Base-by-base conservation (phyloP, 2,329 filamentous ascomycete genomes). In the Nemania sp. region DNA sequence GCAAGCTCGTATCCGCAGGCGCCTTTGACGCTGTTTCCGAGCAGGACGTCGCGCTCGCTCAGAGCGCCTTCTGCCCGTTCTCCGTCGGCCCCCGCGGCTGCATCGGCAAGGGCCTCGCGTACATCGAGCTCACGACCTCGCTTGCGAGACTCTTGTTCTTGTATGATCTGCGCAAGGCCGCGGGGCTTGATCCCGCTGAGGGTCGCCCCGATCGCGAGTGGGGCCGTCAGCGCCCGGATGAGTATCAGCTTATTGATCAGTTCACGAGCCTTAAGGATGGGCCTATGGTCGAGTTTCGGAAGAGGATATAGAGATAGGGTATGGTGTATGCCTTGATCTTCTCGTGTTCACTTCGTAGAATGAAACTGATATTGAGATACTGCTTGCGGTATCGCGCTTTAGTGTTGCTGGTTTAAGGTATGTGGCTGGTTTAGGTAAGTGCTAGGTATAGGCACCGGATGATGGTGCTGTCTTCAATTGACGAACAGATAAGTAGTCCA, bases 231-330 rank as follows among this genome's bases (percentile, higher is more conserved):
- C 75, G 79, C 41, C 66, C 65, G 15, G 73, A 66, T 1, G 88
- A 91, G 75, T 89, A 86, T 69, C 87, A 90, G 74, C 73, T 90
- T 52, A 72, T 80, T 46, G 88, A 91, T 67, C 86, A 82, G 15
- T 91, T 91, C 70, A 89, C 88, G 26, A 88, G 86, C 63, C 75
- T 81, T 63, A 91, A 90, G 74, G 80, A 88, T 64, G 88, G 88
- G 0, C 84, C 86, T 1, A 77, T 88, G 72, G 74, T 90, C 52
- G 82, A 89, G 72, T 86, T 87, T 64, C 68, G 74, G 63, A 73
- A 59, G 52, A 52, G 66, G 15, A 36, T 50, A 19, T 67, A n/a
- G n/a, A n/a, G 23, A 55, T 28, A 6, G 31, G 31, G n/a, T 12
- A n/a, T n/a, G n/a, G n/a, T n/a, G n/a, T n/a, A n/a, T n/a, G n/a